phyloP scores from a whole-genome alignment of 1,139 yeast species.

The Suhomyces bokatorum region DNA sequence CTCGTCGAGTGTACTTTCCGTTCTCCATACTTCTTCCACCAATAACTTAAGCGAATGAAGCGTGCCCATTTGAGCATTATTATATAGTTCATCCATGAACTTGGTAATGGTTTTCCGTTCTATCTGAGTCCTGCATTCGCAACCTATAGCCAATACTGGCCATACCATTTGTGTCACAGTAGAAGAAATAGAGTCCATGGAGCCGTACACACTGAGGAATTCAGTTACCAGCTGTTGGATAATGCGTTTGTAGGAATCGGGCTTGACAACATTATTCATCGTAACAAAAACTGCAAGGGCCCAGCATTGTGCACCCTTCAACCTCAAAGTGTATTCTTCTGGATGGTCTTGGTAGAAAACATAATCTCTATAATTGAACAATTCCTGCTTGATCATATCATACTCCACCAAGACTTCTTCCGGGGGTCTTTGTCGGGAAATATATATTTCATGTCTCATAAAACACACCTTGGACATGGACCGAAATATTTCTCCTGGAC shows the following conservation, averaged over 20 bases:
- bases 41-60: slow-evolving; percentile 40
- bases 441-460: slow-evolving; percentile 35
- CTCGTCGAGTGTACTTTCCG: slow-evolving; percentile 38
- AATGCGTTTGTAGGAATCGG: slow-evolving; percentile 20
- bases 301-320: slow-evolving; percentile 58
- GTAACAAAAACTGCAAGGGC: slow-evolving; percentile 44
- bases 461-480: slow-evolving; percentile 45
- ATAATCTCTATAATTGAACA: slow-evolving; percentile 48
- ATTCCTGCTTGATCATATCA: slow-evolving; percentile 28
- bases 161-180: slow-evolving; percentile 59
- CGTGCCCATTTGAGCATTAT: slow-evolving; percentile 55
- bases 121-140: slow-evolving; percentile 34
- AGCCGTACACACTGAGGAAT: slow-evolving; percentile 45
- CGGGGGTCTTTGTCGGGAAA: slow-evolving; percentile 11
- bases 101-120: slow-evolving; percentile 29
- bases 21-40: slow-evolving; percentile 44
- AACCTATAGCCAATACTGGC: slow-evolving; percentile 53
- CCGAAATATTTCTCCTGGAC: slow-evolving; percentile 55
- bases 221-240: slow-evolving; percentile 39
- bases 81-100: slow-evolving; percentile 42
- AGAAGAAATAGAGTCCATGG: slow-evolving; percentile 45
- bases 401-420: slow-evolving; percentile 22
- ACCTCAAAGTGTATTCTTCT: slow-evolving; percentile 32
- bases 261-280: slow-evolving; percentile 35
- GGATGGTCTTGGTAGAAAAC: slow-evolving; percentile 28